phyloP scores from a whole-genome alignment of 179 eudicot genomes.

The Camellia oleifera region DNA sequence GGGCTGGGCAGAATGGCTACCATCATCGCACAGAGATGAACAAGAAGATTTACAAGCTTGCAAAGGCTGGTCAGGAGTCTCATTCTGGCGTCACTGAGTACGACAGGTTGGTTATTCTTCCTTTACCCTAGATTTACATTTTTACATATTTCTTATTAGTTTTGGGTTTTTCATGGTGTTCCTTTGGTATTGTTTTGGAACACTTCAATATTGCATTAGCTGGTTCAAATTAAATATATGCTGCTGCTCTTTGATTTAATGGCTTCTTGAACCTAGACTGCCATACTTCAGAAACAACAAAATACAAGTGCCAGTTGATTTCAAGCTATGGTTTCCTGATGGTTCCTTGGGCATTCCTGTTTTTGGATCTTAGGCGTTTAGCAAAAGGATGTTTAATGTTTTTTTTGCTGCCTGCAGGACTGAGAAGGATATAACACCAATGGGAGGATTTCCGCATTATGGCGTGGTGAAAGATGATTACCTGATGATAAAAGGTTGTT shows the following conservation, averaged over 20 bases:
- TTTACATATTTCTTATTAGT: neutral
- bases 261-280: neutral
- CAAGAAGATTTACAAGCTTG: conserved; percentile 82
- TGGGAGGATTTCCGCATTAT: conserved; percentile 73
- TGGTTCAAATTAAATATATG: neutral
- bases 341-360: neutral
- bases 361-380: neutral
- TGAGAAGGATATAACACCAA: conserved; percentile 67
- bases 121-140: neutral
- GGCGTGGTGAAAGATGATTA: conserved; percentile 64
- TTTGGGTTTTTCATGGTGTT: neutral
- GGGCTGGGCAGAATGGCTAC: conserved; percentile 92
- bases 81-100: conserved; percentile 71
- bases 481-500: conserved; percentile 61
- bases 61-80: conserved; percentile 61
- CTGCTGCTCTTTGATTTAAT: neutral
- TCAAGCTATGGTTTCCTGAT: neutral
- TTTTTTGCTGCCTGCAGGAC: conserved; percentile 30
- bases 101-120: conserved; percentile 52
- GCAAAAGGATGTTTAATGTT: too few relatives aligned
- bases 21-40: conserved; percentile 91
- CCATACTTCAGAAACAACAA: neutral
- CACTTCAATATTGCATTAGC: neutral
- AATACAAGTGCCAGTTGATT: neutral
- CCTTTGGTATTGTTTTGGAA: neutral